A percentile compares a stretch with the other conserved stretches of the same genome.
These are phyloP conservation scores for Exophiala spinifera DNA, from an alignment of 2,329 filamentous ascomycete genomes.

Conservation along the genomic window DNA sequence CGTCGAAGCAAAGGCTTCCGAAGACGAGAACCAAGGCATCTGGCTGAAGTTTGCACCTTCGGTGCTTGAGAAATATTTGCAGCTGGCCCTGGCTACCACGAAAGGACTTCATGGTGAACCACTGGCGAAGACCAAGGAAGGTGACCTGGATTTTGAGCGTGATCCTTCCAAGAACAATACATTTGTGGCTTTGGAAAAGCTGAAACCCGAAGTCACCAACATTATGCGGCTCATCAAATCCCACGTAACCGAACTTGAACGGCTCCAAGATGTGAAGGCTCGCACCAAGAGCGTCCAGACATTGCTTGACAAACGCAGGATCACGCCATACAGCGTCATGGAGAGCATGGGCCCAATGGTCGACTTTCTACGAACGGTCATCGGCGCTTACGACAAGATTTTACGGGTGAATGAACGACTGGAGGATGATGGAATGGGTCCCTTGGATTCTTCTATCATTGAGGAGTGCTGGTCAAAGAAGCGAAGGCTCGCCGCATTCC, in stretches of 20 bases:
- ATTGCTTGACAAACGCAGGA: slow-evolving; percentile 15
- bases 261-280: slow-evolving; percentile 11
- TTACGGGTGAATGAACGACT: slow-evolving; percentile 24
- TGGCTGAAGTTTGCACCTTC: slow-evolving; percentile 23
- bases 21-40: slow-evolving; percentile 7
- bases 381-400: slow-evolving; percentile 35
- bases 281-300: slow-evolving; percentile 18
- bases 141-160: slow-evolving; percentile 27
- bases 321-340: slow-evolving; percentile 10
- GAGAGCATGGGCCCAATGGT: slow-evolving; percentile 26
- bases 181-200: slow-evolving; percentile 20
- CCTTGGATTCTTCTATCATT: slow-evolving; percentile 19
- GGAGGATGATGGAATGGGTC: slow-evolving; percentile 25
- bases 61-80: slow-evolving; percentile 25
- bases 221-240: slow-evolving; percentile 23
- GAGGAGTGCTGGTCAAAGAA: slow-evolving; percentile 18
- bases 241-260: slow-evolving; percentile 22
- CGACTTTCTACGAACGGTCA: slow-evolving; percentile 32
- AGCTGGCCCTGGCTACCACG: slow-evolving; percentile 27
- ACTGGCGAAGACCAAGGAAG: slow-evolving; percentile 21
- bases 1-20: slow-evolving; percentile 4
- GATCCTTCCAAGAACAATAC: slow-evolving; percentile 26
- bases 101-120: slow-evolving; percentile 20
- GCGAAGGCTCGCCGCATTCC: slow-evolving; percentile 16
- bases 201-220: slow-evolving; percentile 15